Percentiles rank a stretch among this genome's conserved stretches.
These are phyloP conservation scores for Hirschioporus abietinus DNA, from an alignment of 768 basidiomycete species.

Conservation along the genomic window DNA sequence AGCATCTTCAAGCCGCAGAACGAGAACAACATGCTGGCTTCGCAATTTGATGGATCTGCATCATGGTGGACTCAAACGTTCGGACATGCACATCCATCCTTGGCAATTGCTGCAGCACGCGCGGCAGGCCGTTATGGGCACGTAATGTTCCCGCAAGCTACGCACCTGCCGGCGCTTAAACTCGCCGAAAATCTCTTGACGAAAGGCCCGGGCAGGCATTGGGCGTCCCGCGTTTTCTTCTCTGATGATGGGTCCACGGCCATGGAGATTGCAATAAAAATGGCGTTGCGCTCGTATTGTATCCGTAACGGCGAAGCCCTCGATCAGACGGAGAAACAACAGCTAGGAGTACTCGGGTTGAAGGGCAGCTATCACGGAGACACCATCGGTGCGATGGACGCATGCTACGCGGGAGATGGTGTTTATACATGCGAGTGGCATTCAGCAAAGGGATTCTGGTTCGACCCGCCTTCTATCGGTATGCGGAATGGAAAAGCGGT, in stretches of 20 bases:
- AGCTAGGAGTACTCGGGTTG: conserved; percentile 76
- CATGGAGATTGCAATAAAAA: conserved; percentile 97
- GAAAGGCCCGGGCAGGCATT: conserved; percentile 77
- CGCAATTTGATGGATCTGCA: conserved; percentile 86
- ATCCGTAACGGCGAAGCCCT: conserved; percentile 31
- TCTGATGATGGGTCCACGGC: conserved; percentile 95
- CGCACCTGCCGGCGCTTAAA: conserved; percentile 77
- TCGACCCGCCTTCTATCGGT: conserved; percentile 79
- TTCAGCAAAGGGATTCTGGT: conserved; percentile 86
- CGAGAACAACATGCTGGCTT: conserved; percentile 28
- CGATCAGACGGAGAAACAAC: conserved; percentile 33
- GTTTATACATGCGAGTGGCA: conserved; percentile 98
- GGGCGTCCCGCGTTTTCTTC: conserved; percentile 90
- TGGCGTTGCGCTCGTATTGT: conserved; percentile 78
- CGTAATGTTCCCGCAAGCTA: conserved; percentile 91
- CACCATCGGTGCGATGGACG: conserved; percentile 97
- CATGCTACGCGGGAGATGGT: conserved; percentile 67
- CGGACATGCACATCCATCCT: conserved; percentile 72
- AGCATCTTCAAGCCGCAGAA: conserved; percentile 49
- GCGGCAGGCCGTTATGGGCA: conserved; percentile 95
- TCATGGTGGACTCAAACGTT: conserved; percentile 98
- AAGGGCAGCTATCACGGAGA: conserved; percentile 97
- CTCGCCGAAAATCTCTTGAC: conserved; percentile 76
- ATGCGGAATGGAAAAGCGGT: conserved; percentile 54
- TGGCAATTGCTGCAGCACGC: conserved; percentile 81